Conservation (phyloP, 202 grass and related monocot genomes). For the Musa balbisiana region DNA sequence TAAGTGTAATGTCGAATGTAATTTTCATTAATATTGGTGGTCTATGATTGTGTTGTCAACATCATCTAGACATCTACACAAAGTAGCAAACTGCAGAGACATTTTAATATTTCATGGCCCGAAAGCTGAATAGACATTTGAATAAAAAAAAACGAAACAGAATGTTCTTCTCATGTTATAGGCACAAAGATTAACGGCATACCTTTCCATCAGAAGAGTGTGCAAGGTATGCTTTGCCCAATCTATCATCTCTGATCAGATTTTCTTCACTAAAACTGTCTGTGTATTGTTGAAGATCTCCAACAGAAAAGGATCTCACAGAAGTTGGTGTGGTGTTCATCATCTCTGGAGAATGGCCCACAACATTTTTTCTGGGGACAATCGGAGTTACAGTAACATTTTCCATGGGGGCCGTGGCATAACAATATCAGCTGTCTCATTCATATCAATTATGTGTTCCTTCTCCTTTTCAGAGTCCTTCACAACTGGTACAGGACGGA, state of each 20-base stretch:
- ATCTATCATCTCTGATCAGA: conserved; percentile 65
- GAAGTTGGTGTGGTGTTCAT: neutral
- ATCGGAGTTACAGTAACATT: neutral
- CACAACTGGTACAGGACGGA: neutral
- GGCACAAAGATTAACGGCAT: conserved; percentile 8
- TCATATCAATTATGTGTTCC: conserved; percentile 28
- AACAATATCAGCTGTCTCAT: conserved; percentile 2
- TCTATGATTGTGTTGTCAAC: conserved; percentile 1
- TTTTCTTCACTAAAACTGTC: conserved; percentile 63
- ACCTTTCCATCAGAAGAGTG: conserved; percentile 61
- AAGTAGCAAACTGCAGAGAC: neutral
- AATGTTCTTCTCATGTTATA: too few species aligned
- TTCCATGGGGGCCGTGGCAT: neutral
- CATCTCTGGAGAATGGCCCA: neutral
- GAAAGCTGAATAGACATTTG: too few species aligned
- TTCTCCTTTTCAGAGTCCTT: conserved; percentile 14
- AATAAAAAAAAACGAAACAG: neutral
- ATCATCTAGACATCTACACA: neutral
- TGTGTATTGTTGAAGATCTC: conserved; percentile 78
- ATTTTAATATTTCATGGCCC: neutral
- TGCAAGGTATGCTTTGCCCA: conserved; percentile 73
- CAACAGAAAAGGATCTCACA: conserved; percentile 69
- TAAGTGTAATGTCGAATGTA: neutral
- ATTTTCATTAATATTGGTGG: neutral
- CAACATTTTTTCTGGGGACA: conserved; percentile 1